Evolutionary conservation across 1,284 basidiomycete genomes (phyloP).

Genomic region (Golubevia sp.): DNA sequence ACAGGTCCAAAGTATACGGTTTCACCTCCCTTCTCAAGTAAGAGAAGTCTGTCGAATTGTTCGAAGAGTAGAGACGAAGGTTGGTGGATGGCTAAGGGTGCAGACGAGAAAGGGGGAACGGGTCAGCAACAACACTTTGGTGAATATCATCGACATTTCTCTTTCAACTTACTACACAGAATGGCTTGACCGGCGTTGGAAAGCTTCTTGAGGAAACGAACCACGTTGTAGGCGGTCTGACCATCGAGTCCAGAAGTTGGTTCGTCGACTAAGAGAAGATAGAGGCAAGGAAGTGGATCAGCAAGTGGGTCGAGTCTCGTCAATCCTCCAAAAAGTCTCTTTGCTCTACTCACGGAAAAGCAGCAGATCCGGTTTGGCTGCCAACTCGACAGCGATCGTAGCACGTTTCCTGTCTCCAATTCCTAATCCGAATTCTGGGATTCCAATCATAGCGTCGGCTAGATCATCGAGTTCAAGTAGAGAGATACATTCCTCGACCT

Average conservation of each 20-base stretch:
- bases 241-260: slow-evolving; percentile 52
- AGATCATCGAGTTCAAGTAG: slow-evolving; percentile 43
- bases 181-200: slow-evolving; percentile 44
- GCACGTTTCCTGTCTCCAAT: slow-evolving; percentile 49
- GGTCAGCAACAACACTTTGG: too few relatives aligned
- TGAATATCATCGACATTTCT: too few relatives aligned
- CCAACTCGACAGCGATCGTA: slow-evolving; percentile 69
- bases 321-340: slow-evolving; percentile 11
- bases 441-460: slow-evolving; percentile 49
- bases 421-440: slow-evolving; percentile 39
- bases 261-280: slow-evolving; percentile 25
- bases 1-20: slow-evolving; percentile 48
- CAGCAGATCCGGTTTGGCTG: slow-evolving; percentile 67
- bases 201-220: slow-evolving; percentile 45
- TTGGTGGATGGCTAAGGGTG: slow-evolving; percentile 55
- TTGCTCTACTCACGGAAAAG: slow-evolving; percentile 21
- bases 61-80: slow-evolving; percentile 40
- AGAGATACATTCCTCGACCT: slow-evolving; percentile 55
- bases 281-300: slow-evolving; percentile 57
- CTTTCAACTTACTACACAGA: too few relatives aligned
- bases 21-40: slow-evolving; percentile 41
- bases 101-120: too few relatives aligned
- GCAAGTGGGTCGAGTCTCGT: slow-evolving; percentile 1
- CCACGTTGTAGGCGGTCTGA: slow-evolving; percentile 45
- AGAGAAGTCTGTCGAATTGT: slow-evolving; percentile 42